Percentiles rank a stretch among this genome's conserved stretches.
These are phyloP conservation scores for Phytophthora kernoviae DNA, from an alignment of 352 stramenopile species.

Conservation along the genomic window DNA sequence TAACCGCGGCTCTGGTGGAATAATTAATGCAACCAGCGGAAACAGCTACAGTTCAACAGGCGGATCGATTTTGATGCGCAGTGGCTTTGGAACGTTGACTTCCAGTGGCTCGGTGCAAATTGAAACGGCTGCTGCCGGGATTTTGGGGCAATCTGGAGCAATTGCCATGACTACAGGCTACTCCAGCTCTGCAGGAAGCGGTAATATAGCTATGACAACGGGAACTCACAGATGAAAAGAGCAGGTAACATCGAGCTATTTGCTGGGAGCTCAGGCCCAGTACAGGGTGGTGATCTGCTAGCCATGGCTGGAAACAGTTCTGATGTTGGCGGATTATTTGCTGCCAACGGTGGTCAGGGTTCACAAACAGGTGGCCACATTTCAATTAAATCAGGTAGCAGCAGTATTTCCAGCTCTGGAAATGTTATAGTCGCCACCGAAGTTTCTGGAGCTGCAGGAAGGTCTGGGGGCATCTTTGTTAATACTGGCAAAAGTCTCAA, in stretches of 20 bases:
- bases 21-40: constrained; percentile 28
- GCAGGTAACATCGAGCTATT: constrained; percentile 25
- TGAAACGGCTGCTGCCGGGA: constrained; percentile 14
- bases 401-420: constrained; percentile 26
- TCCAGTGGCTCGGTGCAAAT: constrained; percentile 31
- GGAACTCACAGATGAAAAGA: constrained; percentile 23
- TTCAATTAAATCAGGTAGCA: constrained; percentile 25
- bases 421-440: constrained; percentile 18
- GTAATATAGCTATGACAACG: constrained; percentile 26
- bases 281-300: constrained; percentile 26
- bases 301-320: constrained; percentile 29
- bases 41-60: constrained; percentile 25
- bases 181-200: constrained; percentile 18
- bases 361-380: constrained; percentile 32
- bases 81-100: constrained; percentile 19
- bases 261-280: constrained; percentile 22
- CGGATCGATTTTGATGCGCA: constrained; percentile 30
- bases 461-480: constrained; percentile 22
- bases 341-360: constrained; percentile 21
- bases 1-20: constrained; percentile 19
- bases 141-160: constrained; percentile 25
- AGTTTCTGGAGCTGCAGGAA: constrained; percentile 19
- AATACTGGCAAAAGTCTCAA: constrained; percentile 24
- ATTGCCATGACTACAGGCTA: constrained; percentile 23
- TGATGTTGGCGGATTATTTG: constrained; percentile 26